Percentiles rank a stretch among this genome's conserved stretches.
Conservation (phyloP, 1,139 yeast genomes). For the Debaryomycetaceae sp. region DNA sequence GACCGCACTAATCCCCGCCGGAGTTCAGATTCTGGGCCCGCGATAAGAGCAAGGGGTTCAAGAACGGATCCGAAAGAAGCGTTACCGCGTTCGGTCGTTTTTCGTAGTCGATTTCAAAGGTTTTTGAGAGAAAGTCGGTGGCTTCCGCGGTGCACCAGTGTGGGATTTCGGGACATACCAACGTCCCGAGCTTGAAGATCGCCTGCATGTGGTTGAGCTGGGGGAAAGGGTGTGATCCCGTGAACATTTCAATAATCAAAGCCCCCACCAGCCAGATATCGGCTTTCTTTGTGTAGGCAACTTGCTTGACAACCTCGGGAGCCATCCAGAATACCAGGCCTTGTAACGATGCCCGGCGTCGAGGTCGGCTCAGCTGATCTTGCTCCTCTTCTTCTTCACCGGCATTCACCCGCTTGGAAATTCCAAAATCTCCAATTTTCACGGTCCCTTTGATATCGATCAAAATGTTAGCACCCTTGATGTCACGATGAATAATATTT, state of each 20-base stretch:
- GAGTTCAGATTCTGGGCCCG: slow-evolving; percentile 6
- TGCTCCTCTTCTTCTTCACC: slow-evolving; percentile 11
- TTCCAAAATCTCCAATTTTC: slow-evolving; percentile 90
- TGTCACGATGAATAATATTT: slow-evolving; percentile 82
- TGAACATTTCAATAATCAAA: slow-evolving; percentile 83
- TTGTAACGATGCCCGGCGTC: slow-evolving; percentile 74
- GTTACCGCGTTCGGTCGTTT: slow-evolving; percentile 68
- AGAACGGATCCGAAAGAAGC: slow-evolving; percentile 50
- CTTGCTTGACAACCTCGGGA: slow-evolving; percentile 90
- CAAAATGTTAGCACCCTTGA: slow-evolving; percentile 85
- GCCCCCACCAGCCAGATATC: slow-evolving; percentile 97
- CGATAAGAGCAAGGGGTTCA: slow-evolving; percentile 40
- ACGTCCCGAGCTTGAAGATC: slow-evolving; percentile 81
- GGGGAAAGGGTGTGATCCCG: slow-evolving; percentile 92
- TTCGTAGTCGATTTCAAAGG: slow-evolving; percentile 67
- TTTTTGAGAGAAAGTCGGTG: slow-evolving; percentile 47
- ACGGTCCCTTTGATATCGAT: slow-evolving; percentile 88
- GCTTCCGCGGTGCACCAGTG: slow-evolving; percentile 66
- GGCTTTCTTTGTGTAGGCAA: slow-evolving; percentile 79
- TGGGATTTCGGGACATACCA: slow-evolving; percentile 68
- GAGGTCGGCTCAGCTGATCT: slow-evolving; percentile 10
- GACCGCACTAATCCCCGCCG: no score
- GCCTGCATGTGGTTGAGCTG: slow-evolving; percentile 95
- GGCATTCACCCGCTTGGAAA: slow-evolving; percentile 61
- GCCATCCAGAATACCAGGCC: slow-evolving; percentile 99